Evolutionary conservation across 2,329 filamentous ascomycete species (phyloP).

Genomic region (Diaporthe citriasiana): DNA sequence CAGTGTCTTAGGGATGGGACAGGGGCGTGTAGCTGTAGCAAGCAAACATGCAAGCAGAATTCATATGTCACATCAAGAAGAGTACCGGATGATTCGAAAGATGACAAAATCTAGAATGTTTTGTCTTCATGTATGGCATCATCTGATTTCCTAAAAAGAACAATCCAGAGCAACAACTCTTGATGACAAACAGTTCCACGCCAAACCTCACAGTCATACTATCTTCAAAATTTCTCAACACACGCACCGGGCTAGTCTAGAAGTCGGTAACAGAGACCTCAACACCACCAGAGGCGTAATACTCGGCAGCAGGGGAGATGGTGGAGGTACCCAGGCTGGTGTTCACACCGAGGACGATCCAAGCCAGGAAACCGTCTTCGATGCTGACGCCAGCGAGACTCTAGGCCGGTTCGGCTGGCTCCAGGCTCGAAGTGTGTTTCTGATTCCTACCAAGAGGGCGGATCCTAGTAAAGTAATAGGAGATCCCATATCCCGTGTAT

Average conservation of each 20-base stretch:
- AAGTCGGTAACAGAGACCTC: conserved; percentile 6
- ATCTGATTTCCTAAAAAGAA: background rate
- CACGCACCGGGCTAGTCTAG: background rate
- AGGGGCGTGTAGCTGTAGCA: no score
- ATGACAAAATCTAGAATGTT: no score
- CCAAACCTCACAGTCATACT: background rate
- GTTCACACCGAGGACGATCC: conserved; percentile 51
- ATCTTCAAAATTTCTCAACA: background rate
- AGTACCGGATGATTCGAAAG: no score
- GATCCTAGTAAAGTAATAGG: background rate
- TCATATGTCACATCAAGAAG: background rate
- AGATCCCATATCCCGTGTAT: conserved; percentile 13
- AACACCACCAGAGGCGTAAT: conserved; percentile 38
- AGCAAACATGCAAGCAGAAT: background rate
- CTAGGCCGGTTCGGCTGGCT: background rate
- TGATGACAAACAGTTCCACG: no score
- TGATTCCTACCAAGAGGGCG: background rate
- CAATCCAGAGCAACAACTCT: background rate
- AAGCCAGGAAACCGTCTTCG: conserved; percentile 48
- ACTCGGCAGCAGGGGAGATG: conserved; percentile 48
- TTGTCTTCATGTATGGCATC: background rate
- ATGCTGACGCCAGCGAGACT: conserved; percentile 32
- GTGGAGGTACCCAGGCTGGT: conserved; percentile 43
- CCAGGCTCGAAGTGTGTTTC: background rate
- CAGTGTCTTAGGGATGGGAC: background rate